Evolutionary conservation across 768 basidiomycete species (phyloP).

Genomic region (Sarcomyxa edulis): DNA sequence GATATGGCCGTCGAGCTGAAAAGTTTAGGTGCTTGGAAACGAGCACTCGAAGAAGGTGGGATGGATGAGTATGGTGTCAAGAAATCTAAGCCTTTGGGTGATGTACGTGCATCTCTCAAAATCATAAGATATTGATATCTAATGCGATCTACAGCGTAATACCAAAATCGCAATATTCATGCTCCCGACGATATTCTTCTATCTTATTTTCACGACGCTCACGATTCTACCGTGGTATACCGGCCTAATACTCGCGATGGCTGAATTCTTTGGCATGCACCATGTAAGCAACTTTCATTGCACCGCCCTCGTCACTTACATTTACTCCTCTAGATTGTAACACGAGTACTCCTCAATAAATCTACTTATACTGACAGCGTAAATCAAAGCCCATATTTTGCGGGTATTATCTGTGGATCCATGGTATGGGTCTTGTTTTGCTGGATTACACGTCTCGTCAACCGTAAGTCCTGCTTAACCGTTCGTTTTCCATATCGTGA

Average conservation of each 20-base stretch:
- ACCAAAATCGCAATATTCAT: slow-evolving; percentile 77
- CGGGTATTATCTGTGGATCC: slow-evolving; percentile 82
- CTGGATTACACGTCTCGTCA: slow-evolving; percentile 76
- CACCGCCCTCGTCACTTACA: slow-evolving; percentile 9
- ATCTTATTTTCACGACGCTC: slow-evolving; percentile 79
- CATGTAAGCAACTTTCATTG: slow-evolving; percentile 54
- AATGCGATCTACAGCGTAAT: slow-evolving; percentile 52
- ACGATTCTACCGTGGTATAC: slow-evolving; percentile 88
- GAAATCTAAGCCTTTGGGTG: slow-evolving; percentile 62
- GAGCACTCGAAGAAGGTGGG: slow-evolving; percentile 84
- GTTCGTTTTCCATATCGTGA: slow-evolving; percentile 18
- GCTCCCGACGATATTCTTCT: slow-evolving; percentile 75
- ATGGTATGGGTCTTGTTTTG: slow-evolving; percentile 83
- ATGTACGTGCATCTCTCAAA: slow-evolving; percentile 35
- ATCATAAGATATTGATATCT: slow-evolving; percentile 1
- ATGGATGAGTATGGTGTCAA: slow-evolving; percentile 71
- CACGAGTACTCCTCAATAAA: slow-evolving; percentile 80
- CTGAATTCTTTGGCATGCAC: slow-evolving; percentile 91
- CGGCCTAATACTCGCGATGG: slow-evolving; percentile 74
- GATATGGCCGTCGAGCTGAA: slow-evolving; percentile 96
- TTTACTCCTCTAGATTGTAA: slow-evolving; percentile 54
- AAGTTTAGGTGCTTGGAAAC: slow-evolving; percentile 84
- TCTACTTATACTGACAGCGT: slow-evolving; percentile 79
- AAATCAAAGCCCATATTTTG: slow-evolving; percentile 86
- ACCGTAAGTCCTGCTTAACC: slow-evolving; percentile 39